Evolutionary conservation across 164 flowering plant genomes (phyloP).

Genomic region (Stephania yunnanensis): DNA sequence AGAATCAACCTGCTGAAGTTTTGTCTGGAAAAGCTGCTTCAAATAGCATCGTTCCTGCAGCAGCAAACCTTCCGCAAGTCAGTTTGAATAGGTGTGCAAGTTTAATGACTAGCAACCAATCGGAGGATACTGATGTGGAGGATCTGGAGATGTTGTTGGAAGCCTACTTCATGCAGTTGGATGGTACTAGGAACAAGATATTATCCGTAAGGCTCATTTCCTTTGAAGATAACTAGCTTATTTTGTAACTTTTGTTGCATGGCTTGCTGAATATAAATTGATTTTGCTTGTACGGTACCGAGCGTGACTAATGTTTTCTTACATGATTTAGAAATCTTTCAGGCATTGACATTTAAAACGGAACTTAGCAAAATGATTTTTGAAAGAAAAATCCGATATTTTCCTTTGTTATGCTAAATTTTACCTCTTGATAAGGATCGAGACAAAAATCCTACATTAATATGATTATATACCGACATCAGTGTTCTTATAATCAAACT

Average conservation of each 20-base stretch:
- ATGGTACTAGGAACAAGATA: conserved; percentile 90
- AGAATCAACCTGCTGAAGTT: conserved; percentile 69
- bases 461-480: background rate
- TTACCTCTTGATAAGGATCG: background rate
- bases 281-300: background rate
- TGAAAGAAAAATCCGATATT: too few relatives aligned
- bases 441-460: background rate
- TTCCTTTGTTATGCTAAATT: background rate
- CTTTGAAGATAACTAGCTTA: background rate
- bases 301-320: background rate
- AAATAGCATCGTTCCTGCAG: conserved; percentile 32
- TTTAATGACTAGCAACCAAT: conserved; percentile 42
- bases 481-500: background rate
- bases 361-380: background rate
- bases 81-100: conserved; percentile 69
- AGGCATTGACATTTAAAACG: background rate
- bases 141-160: conserved; percentile 97
- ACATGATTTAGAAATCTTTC: background rate
- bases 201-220: conserved; percentile 56
- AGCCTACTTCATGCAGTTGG: conserved; percentile 96
- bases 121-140: conserved; percentile 77
- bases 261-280: background rate
- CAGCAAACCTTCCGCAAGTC: conserved; percentile 37
- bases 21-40: conserved; percentile 36
- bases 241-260: background rate